Evolutionary conservation across 345 rosid genomes (phyloP), one percentile per base, ranked within the genome.

Genomic region (Litchi chinensis): DNA sequence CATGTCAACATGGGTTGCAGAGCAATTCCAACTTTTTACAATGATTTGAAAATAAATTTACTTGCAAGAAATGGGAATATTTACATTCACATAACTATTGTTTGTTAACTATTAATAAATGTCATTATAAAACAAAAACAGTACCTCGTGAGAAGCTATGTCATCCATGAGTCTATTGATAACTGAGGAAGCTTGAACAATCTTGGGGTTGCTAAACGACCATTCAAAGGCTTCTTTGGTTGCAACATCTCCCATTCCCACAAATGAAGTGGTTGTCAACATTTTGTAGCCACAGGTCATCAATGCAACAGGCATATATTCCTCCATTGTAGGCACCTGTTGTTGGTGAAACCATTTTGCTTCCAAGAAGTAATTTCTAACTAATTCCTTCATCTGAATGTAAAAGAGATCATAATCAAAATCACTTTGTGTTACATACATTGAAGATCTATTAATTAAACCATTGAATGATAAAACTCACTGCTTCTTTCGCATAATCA

Each of bases 91-190:
- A 26, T 26, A 26, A 26, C 28, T 26, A 0, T 26, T 0, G 28
- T 26, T 26, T 26, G 28, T 26, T 26, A 26, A 26, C 28, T 26
- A 26, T 26, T 26, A 26, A 26, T 26, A 1, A 26, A 26, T 26
- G 48, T 26, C 28, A 26, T 26, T 26, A 26, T 26, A 26, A 26
- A 26, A 26, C 28, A 26, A 26, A 26, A 0, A 1, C 6, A 40
- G 41, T 71, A 73, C 71, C 71, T 68, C 5, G 59, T 77, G 68
- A 18, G 77, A 69, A 0, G 52, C 76, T 11, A 85, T 54, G 10
- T 83, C 90, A 68, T 79, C 80, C 82, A 83, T 77, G 64, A 85
- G 83, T 26, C 87, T 75, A n/a, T 79, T 52, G 9, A 81, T 68
- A 13, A 22, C 22, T 10, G 72, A 8, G 11, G 81, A 26, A 44